Percentiles rank a stretch among this genome's conserved stretches.
Evolutionary conservation across 2,329 filamentous ascomycete species (phyloP).

Genomic region (Botrytis squamosa): DNA sequence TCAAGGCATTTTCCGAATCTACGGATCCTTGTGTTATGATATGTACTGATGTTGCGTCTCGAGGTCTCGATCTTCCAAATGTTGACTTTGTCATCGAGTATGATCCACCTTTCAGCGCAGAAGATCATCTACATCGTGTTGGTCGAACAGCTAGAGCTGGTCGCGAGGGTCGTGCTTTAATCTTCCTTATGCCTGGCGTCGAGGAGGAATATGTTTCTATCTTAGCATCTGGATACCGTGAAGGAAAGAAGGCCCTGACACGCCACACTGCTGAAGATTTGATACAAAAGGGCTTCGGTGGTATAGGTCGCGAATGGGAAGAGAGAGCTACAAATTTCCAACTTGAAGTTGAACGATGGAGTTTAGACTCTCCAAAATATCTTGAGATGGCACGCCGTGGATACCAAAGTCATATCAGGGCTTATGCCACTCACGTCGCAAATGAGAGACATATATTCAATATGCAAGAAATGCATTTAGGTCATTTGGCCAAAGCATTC

Average conservation of each 20-base stretch:
- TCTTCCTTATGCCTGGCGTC: constrained; percentile 86
- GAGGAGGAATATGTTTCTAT: constrained; percentile 84
- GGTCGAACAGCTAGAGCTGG: constrained; percentile 93
- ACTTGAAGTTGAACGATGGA: constrained; percentile 64
- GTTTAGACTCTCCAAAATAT: constrained; percentile 61
- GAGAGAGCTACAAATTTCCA: constrained; percentile 66
- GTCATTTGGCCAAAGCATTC: constrained; percentile 92
- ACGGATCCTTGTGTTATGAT: constrained; percentile 78
- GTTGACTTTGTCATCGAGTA: constrained; percentile 96
- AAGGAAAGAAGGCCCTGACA: constrained; percentile 63
- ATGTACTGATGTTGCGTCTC: constrained; percentile 92
- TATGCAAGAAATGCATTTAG: constrained; percentile 85
- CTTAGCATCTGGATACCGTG: constrained; percentile 43
- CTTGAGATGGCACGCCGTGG: constrained; percentile 80
- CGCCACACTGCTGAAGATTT: constrained; percentile 64
- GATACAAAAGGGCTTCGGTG: constrained; percentile 62
- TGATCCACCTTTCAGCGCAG: constrained; percentile 88
- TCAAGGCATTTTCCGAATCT: constrained; percentile 74
- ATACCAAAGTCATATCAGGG: constrained; percentile 88
- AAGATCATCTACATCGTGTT: constrained; percentile 92
- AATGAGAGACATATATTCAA: constrained; percentile 86
- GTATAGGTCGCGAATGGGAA: constrained; percentile 57
- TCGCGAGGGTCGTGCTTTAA: constrained; percentile 77
- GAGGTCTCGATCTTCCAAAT: constrained; percentile 91
- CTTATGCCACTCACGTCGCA: constrained; percentile 90